Base-by-base conservation (phyloP, 2,329 filamentous ascomycete species). In the Ceratocystis albifundus region DNA sequence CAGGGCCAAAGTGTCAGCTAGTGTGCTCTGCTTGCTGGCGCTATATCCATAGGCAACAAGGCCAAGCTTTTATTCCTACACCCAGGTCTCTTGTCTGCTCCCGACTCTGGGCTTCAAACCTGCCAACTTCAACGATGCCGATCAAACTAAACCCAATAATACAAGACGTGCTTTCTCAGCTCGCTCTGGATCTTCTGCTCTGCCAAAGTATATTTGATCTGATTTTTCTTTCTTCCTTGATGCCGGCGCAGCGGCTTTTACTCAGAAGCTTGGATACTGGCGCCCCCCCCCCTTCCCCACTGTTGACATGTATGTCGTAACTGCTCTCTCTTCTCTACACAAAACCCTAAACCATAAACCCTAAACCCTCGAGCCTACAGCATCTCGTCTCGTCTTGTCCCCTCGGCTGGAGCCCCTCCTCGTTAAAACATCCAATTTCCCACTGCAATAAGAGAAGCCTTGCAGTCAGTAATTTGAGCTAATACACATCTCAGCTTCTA, bases 401-500 rank as follows among this genome's bases (percentile, higher is more conserved):
- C 25, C 53, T 57, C 10, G 22, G 4, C 22, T 57, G 6, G 15
- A 28, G 30, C 30, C 17, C 53, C 53, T 57, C 53, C 53, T 57
- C 53, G 30, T 57, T 28, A 57, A 57, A 57, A 57, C 20, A 30
- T 17, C 53, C 53, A 57, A 57, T 57, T 32, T 57, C 53, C 53
- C 53, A 15, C 22, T 15, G 30, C 53, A 30, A 57, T 17, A 57
- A 30, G 15, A 28, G 20, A 30, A n/a, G 53, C 53, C 53, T 28
- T 30, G 53, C 53, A 32, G 6, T n/a, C n/a, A n/a, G n/a, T 30
- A 55, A 55, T 55, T 55, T 55, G 50, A 30, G 50, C 53, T 25
- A 28, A 32, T 57, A 20, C 53, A 30, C 32, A 20, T 32, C 53
- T 30, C 53, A 30, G 53, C 53, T 57, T 25, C 22, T 6, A 57